These are phyloP conservation scores for Aspergillus baeticus DNA, from an alignment of 495 filamentous ascomycete genomes.

Conservation along the genomic window DNA sequence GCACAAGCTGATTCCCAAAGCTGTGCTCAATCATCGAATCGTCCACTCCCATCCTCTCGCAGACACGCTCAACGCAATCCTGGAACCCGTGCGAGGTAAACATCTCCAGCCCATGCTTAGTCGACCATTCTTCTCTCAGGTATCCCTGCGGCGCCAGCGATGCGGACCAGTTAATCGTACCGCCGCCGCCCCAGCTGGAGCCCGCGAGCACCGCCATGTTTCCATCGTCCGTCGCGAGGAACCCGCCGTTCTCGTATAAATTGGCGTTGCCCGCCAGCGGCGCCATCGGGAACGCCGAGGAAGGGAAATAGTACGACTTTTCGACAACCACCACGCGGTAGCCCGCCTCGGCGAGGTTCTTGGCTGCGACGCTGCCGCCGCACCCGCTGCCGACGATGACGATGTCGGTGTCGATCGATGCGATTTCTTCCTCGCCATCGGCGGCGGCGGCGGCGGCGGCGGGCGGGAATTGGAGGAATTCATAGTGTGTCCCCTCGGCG, in stretches of 20 bases:
- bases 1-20: slow-evolving; percentile 59
- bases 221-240: slow-evolving; percentile 59
- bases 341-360: slow-evolving; percentile 75
- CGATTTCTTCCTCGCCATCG: too few relatives aligned
- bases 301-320: slow-evolving; percentile 71
- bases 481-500: slow-evolving; percentile 53
- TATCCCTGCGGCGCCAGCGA: slow-evolving; percentile 75
- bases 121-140: slow-evolving; percentile 84
- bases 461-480: slow-evolving; percentile 52
- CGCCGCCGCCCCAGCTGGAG: slow-evolving; percentile 80
- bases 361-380: slow-evolving; percentile 78
- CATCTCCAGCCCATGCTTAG: slow-evolving; percentile 65
- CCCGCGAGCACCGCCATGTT: slow-evolving; percentile 62
- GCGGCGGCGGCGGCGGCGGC: too few relatives aligned
- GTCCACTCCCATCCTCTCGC: slow-evolving; percentile 74
- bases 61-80: slow-evolving; percentile 70
- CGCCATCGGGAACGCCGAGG: slow-evolving; percentile 71
- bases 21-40: slow-evolving; percentile 67
- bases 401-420: slow-evolving; percentile 72
- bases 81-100: slow-evolving; percentile 78
- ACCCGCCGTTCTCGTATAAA: slow-evolving; percentile 63
- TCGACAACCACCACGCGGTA: slow-evolving; percentile 77
- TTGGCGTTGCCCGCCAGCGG: slow-evolving; percentile 52
- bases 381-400: slow-evolving; percentile 88
- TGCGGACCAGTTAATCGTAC: slow-evolving; percentile 88